These are phyloP conservation scores for Xylaria castorea DNA, from an alignment of 495 filamentous ascomycete genomes.

Conservation along the genomic window DNA sequence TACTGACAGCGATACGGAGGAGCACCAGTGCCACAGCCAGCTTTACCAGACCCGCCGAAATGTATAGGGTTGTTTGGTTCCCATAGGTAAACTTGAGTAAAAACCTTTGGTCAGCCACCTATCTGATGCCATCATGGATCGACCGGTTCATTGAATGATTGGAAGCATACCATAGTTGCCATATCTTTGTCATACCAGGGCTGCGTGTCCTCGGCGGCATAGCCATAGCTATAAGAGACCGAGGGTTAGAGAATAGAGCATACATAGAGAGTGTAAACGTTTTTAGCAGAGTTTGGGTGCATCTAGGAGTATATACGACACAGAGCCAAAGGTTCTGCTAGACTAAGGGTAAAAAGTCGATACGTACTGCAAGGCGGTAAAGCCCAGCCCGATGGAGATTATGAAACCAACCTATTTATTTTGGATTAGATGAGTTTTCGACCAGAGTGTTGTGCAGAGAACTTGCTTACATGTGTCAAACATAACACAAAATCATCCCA, in stretches of 20 bases:
- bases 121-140: background rate
- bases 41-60: constrained; percentile 40
- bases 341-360: background rate
- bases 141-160: background rate
- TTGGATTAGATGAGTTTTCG: background rate
- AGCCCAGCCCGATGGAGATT: constrained; percentile 37
- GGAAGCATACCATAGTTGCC: constrained; percentile 30
- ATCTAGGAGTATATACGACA: background rate
- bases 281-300: background rate
- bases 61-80: constrained; percentile 39
- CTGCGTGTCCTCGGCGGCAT: constrained; percentile 36
- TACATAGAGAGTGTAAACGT: background rate
- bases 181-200: constrained; percentile 33
- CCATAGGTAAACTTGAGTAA: constrained; percentile 35
- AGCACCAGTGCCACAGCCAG: constrained; percentile 41
- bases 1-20: constrained; percentile 35
- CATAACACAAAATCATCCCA: constrained; percentile 39
- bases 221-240: constrained; percentile 31
- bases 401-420: constrained; percentile 34
- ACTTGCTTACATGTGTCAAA: constrained; percentile 34
- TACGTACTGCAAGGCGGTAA: constrained; percentile 34
- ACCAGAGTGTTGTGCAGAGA: background rate
- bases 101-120: constrained; percentile 15
- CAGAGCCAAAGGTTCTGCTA: background rate
- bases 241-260: background rate